Percentiles rank a stretch among this genome's conserved stretches.
These are phyloP conservation scores for Lichtheimia ornata DNA, from an alignment of 371 early-diverging fungal genomes.

Conservation along the genomic window DNA sequence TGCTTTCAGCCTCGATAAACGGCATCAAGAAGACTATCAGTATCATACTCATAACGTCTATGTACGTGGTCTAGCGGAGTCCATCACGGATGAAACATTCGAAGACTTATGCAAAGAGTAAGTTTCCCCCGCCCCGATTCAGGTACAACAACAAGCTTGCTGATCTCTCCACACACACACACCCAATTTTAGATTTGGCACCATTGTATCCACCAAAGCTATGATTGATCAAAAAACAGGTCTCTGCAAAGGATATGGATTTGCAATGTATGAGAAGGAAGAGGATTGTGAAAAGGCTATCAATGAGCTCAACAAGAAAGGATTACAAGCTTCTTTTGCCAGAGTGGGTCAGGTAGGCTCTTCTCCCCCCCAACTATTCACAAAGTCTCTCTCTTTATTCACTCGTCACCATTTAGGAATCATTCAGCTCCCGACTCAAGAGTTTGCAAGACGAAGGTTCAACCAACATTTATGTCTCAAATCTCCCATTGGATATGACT, in stretches of 20 bases:
- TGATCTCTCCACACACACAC: no score
- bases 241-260: conserved; percentile 90
- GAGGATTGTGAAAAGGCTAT: conserved; percentile 70
- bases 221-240: conserved; percentile 79
- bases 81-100: conserved; percentile 73
- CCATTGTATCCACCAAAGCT: conserved; percentile 79
- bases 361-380: neutral
- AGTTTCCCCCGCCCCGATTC: conserved; percentile 8
- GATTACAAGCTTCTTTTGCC: conserved; percentile 78
- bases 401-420: conserved; percentile 49
- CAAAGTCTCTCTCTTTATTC: neutral
- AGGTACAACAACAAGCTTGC: no score
- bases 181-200: conserved; percentile 62
- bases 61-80: conserved; percentile 73
- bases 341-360: conserved; percentile 53
- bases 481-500: conserved; percentile 69
- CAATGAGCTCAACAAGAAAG: conserved; percentile 59
- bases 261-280: conserved; percentile 82
- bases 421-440: conserved; percentile 72
- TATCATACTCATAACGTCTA: conserved; percentile 72
- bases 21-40: conserved; percentile 14
- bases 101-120: conserved; percentile 58
- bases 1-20: conserved; percentile 17
- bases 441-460: conserved; percentile 76
- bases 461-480: conserved; percentile 84